These are phyloP conservation scores for Tricholoma terreum DNA, from an alignment of 768 basidiomycete species.

Conservation along the genomic window DNA sequence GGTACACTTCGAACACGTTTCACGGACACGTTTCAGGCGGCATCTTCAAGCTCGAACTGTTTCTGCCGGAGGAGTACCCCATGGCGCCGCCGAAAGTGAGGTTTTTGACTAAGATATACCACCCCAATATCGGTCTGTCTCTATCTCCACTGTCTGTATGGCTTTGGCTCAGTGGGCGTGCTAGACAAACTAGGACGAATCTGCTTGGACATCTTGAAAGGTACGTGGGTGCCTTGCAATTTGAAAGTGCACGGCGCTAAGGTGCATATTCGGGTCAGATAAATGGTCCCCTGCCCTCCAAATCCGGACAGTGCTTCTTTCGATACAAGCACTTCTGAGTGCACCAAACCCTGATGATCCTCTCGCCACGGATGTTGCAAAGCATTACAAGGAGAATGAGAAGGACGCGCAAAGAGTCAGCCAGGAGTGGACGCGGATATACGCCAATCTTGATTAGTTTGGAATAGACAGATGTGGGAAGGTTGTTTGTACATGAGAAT, in stretches of 20 bases:
- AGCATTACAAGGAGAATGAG: constrained; percentile 98
- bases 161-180: background rate
- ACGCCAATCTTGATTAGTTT: constrained; percentile 43
- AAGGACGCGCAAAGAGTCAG: constrained; percentile 89
- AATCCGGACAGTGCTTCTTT: constrained; percentile 95
- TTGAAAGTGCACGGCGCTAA: background rate
- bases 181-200: constrained; percentile 97
- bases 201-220: constrained; percentile 97
- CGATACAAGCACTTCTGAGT: constrained; percentile 93
- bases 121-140: constrained; percentile 94
- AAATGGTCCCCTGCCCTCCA: constrained; percentile 99
- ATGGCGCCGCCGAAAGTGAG: constrained; percentile 99
- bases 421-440: constrained; percentile 93
- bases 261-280: constrained; percentile 45
- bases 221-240: constrained; percentile 36
- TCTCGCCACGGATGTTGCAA: constrained; percentile 91
- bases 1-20: background rate
- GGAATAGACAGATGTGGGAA: background rate
- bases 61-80: constrained; percentile 98
- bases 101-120: constrained; percentile 97
- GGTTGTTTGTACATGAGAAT: background rate
- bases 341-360: constrained; percentile 98
- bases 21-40: constrained; percentile 54
- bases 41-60: constrained; percentile 92
- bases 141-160: background rate